Percentiles rank a stretch among this genome's conserved stretches.
These are phyloP conservation scores for Diversispora eburnea DNA, from an alignment of 192 early-diverging fungal genomes.

Conservation along the genomic window DNA sequence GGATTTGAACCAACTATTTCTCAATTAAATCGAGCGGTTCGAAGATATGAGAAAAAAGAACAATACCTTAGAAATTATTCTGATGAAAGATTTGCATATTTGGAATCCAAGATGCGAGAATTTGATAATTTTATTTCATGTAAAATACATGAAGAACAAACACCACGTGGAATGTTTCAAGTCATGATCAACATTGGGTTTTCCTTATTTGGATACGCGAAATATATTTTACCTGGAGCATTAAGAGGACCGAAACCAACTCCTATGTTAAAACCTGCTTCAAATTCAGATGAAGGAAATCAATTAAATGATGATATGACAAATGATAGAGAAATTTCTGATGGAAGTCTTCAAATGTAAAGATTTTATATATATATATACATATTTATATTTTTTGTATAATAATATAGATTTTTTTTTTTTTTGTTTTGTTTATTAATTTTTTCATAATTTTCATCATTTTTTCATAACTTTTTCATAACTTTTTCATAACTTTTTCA, in stretches of 20 bases:
- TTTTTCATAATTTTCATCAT: too few relatives aligned
- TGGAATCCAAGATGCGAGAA: slow-evolving; percentile 54
- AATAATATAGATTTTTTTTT: too few relatives aligned
- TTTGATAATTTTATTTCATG: slow-evolving; percentile 50
- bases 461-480: too few relatives aligned
- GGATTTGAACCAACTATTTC: slow-evolving; percentile 50
- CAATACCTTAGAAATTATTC: slow-evolving; percentile 45
- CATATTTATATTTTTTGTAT: too few relatives aligned
- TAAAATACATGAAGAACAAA: slow-evolving; percentile 48
- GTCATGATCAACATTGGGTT: slow-evolving; percentile 50
- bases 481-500: too few relatives aligned
- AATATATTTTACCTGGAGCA: slow-evolving; percentile 37
- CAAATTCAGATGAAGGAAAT: slow-evolving; percentile 7
- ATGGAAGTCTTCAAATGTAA: too few relatives aligned
- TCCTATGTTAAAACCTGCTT: slow-evolving; percentile 26
- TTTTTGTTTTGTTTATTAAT: too few relatives aligned
- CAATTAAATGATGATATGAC: neutral
- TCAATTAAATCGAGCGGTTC: slow-evolving; percentile 51
- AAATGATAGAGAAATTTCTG: too few relatives aligned
- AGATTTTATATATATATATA: too few relatives aligned
- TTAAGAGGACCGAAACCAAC: slow-evolving; percentile 2
- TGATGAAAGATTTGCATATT: slow-evolving; percentile 47
- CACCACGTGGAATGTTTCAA: slow-evolving; percentile 31
- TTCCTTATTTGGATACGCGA: slow-evolving; percentile 40
- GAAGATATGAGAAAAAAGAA: slow-evolving; percentile 57